Evolutionary conservation across 2,329 filamentous ascomycete species (phyloP).

Genomic region (Trichoderma gracile): DNA sequence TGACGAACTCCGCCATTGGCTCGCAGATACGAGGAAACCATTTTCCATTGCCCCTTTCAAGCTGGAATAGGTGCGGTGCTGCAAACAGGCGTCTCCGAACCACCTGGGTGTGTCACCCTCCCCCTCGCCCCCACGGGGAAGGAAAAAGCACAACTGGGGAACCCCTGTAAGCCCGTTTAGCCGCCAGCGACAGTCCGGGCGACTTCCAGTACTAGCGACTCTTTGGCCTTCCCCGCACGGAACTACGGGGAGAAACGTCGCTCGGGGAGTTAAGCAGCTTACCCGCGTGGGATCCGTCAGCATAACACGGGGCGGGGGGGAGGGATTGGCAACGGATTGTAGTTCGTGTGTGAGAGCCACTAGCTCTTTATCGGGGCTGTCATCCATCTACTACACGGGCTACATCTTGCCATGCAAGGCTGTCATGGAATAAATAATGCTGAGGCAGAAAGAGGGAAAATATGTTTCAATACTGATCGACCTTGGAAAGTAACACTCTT

Average conservation of each 20-base stretch:
- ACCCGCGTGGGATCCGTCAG: background rate
- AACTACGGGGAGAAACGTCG: background rate
- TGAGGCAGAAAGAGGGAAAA: background rate
- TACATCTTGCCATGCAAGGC: background rate
- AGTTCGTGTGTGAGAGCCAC: background rate
- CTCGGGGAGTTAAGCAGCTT: slow-evolving; percentile 8
- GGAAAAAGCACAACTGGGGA: too few species aligned
- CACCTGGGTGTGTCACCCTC: background rate
- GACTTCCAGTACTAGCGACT: background rate
- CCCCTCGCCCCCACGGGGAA: background rate
- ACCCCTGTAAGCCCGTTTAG: background rate
- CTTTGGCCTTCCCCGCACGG: background rate
- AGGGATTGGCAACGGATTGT: background rate
- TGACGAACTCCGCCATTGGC: background rate
- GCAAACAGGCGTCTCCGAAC: background rate
- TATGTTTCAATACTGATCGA: background rate
- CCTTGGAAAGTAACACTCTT: background rate
- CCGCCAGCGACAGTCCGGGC: background rate
- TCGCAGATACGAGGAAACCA: background rate
- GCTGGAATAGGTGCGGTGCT: background rate
- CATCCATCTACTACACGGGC: background rate
- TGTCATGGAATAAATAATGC: slow-evolving; percentile 14
- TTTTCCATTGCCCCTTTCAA: background rate
- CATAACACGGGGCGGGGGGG: background rate
- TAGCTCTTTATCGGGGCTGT: background rate